A percentile compares a stretch with the other conserved stretches of the same genome.
Conservation (phyloP, 495 filamentous ascomycete genomes). For the Aspergillus taichungensis region DNA sequence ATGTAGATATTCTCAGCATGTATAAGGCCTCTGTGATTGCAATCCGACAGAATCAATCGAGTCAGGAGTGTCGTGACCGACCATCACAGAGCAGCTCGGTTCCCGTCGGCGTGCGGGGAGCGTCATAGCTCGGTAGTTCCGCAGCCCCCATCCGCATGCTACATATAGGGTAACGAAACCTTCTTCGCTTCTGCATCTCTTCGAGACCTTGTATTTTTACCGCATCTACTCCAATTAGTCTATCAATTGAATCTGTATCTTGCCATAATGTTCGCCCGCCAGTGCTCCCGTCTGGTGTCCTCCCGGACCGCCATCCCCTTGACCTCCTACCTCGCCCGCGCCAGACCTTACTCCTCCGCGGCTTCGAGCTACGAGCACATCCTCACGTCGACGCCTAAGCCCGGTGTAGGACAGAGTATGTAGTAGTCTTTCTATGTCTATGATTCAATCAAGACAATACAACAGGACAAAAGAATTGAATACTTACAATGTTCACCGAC, state of each 20-base stretch:
- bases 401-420: constrained; percentile 82
- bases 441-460: neutral
- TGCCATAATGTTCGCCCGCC: constrained; percentile 46
- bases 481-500: neutral
- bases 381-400: constrained; percentile 69
- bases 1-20: too few species aligned
- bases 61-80: too few species aligned
- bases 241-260: neutral
- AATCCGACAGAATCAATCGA: too few species aligned
- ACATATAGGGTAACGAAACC: neutral
- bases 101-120: constrained; percentile 28
- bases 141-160: neutral
- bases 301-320: constrained; percentile 42
- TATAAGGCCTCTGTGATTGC: too few species aligned
- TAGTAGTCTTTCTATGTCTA: neutral
- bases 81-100: constrained; percentile 3
- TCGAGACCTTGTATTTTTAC: neutral
- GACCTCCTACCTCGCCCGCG: constrained; percentile 40
- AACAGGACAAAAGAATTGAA: neutral
- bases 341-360: constrained; percentile 50
- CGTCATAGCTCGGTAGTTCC: neutral
- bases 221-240: neutral
- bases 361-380: constrained; percentile 66
- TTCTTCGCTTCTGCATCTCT: too few species aligned
- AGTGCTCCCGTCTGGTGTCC: constrained; percentile 48